Evolutionary conservation across 352 stramenopile species (phyloP).

Genomic region (Phytophthora meadii): DNA sequence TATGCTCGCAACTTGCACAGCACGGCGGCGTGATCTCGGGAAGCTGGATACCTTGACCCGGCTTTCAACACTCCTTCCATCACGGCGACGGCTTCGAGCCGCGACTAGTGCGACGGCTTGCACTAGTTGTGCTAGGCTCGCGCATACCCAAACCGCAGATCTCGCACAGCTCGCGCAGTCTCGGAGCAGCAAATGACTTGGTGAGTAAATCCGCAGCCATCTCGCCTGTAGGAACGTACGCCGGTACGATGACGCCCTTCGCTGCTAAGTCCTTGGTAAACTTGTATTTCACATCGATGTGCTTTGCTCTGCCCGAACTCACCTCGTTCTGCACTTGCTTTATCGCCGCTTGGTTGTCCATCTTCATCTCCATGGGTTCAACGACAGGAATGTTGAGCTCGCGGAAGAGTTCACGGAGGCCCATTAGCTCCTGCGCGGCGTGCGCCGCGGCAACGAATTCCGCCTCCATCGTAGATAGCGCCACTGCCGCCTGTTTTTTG

Average conservation of each 20-base stretch:
- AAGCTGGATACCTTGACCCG: too few species aligned
- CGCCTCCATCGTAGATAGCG: slow-evolving; percentile 31
- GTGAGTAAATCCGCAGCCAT: slow-evolving; percentile 24
- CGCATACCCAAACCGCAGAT: background rate
- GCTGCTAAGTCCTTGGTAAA: slow-evolving; percentile 15
- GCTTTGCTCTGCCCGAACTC: slow-evolving; percentile 7
- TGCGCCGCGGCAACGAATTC: slow-evolving; percentile 27
- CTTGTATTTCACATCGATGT: slow-evolving; percentile 24
- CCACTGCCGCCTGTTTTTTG: slow-evolving; percentile 32
- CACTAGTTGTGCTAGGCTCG: too few species aligned
- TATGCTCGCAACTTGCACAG: too few species aligned
- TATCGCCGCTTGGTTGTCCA: slow-evolving; percentile 28
- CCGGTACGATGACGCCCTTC: background rate
- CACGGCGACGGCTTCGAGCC: too few species aligned
- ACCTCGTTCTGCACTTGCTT: slow-evolving; percentile 14
- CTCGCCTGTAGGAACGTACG: background rate
- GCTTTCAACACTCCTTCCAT: too few species aligned
- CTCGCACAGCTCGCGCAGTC: background rate
- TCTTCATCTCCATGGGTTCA: slow-evolving; percentile 1
- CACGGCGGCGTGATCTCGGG: too few species aligned
- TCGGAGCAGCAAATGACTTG: slow-evolving; percentile 15
- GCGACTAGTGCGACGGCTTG: too few species aligned
- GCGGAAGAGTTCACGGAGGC: background rate
- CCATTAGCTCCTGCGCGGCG: slow-evolving; percentile 17
- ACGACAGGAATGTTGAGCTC: background rate